Conservation (phyloP, 345 rosid genomes). For the Bruguiera parviflora region DNA sequence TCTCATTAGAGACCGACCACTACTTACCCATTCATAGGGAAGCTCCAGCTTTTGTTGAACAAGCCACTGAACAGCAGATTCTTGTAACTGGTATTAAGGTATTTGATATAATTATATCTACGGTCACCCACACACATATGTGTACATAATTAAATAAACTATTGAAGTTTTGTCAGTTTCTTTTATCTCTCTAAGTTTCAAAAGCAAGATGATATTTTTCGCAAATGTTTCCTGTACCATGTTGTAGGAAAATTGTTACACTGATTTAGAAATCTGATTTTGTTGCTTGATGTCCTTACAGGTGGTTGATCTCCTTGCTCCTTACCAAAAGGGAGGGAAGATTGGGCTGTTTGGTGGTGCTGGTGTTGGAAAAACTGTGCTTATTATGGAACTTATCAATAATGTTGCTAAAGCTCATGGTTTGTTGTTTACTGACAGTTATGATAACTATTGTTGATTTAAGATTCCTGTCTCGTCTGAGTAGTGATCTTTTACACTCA, state of each 20-base stretch:
- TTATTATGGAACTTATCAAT: slow-evolving; percentile 97
- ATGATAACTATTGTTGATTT: not conserved
- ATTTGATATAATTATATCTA: not conserved
- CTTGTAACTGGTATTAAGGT: slow-evolving; percentile 99
- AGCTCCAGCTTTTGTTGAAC: slow-evolving; percentile 90
- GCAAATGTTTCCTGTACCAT: too few relatives aligned
- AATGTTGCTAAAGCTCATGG: slow-evolving; percentile 98
- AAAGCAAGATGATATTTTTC: not conserved
- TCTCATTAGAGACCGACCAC: slow-evolving; percentile 70
- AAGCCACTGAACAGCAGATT: slow-evolving; percentile 90
- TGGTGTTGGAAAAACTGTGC: slow-evolving; percentile 98
- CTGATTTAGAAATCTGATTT: not conserved
- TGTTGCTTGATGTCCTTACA: slow-evolving; percentile 13
- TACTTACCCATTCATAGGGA: slow-evolving; percentile 93
- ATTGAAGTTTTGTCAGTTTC: not conserved
- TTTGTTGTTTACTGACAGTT: slow-evolving; percentile 19
- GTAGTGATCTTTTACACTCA: slow-evolving; percentile 24
- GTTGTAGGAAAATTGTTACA: not conserved
- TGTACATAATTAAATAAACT: too few relatives aligned
- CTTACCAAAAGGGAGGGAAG: slow-evolving; percentile 99
- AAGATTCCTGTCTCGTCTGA: not conserved
- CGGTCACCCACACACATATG: not conserved
- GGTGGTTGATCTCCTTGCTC: slow-evolving; percentile 99
- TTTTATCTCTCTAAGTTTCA: too few relatives aligned
- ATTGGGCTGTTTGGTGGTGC: slow-evolving; percentile 99